These are phyloP conservation scores for Stemphylium lycopersici DNA, from an alignment of 2,329 filamentous ascomycete genomes.

Conservation along the genomic window DNA sequence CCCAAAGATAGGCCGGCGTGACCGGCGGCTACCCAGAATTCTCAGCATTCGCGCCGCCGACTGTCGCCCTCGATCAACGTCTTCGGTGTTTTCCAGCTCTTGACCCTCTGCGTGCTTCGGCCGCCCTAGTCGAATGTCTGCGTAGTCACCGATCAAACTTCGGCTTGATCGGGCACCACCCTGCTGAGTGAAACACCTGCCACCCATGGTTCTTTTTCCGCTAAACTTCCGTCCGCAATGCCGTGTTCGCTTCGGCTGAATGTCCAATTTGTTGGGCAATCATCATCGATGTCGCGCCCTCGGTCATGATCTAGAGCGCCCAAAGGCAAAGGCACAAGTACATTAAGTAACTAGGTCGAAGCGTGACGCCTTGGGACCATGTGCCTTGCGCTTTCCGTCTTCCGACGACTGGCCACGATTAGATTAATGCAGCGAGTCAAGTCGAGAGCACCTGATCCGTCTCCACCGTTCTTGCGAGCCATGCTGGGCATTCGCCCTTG, in stretches of 20 bases:
- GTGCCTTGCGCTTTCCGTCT: constrained; percentile 14
- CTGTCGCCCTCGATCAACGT: not conserved
- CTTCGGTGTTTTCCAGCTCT: not conserved
- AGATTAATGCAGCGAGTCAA: constrained; percentile 26
- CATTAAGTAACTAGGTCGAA: constrained; percentile 8
- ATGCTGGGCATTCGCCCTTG: constrained; percentile 18
- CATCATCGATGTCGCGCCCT: not conserved
- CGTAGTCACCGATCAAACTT: constrained; percentile 18
- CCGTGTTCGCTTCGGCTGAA: constrained; percentile 8
- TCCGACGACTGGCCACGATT: constrained; percentile 19
- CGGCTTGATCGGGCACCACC: constrained; percentile 15
- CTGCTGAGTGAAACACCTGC: constrained; percentile 23
- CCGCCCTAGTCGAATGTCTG: constrained; percentile 8
- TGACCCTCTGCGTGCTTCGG: constrained; percentile 5
- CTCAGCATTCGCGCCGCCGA: not conserved
- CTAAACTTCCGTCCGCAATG: constrained; percentile 7
- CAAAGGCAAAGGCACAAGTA: constrained; percentile 12
- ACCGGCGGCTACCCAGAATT: not conserved
- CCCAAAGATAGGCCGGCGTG: not conserved
- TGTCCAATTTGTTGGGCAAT: constrained; percentile 9
- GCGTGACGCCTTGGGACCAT: constrained; percentile 14
- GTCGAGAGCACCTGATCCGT: constrained; percentile 25
- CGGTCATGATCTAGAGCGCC: constrained; percentile 1
- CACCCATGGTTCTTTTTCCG: constrained; percentile 12
- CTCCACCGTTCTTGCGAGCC: constrained; percentile 22